Conservation (phyloP, 164 flowering plant species). For the Sedum album region DNA sequence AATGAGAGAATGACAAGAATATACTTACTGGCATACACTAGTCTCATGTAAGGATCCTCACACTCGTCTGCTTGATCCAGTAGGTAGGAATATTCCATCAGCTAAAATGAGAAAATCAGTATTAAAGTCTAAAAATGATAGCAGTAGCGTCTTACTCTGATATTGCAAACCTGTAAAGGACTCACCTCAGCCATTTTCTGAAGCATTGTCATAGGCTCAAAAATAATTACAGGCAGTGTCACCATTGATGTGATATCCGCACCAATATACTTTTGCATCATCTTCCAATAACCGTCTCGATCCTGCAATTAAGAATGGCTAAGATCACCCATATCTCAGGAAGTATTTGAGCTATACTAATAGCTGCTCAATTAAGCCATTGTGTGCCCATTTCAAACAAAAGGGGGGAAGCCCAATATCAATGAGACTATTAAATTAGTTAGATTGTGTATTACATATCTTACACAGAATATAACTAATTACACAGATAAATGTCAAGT, state of each 20-base stretch:
- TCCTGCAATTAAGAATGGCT: not conserved
- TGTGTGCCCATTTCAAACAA: no score
- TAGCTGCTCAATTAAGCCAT: not conserved
- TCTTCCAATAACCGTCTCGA: not conserved
- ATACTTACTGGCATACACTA: not conserved
- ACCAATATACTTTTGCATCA: slow-evolving; percentile 3
- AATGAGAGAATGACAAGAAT: not conserved
- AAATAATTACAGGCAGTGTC: not conserved
- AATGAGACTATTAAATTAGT: no score
- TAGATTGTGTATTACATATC: not conserved
- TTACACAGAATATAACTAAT: not conserved
- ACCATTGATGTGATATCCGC: not conserved
- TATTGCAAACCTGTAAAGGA: not conserved
- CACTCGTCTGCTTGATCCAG: not conserved
- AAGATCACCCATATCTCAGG: no score
- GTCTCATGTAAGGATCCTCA: slow-evolving; percentile 1
- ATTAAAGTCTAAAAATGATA: not conserved
- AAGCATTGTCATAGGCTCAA: slow-evolving; percentile 2
- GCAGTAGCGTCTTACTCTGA: not conserved
- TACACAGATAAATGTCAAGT: not conserved
- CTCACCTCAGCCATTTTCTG: slow-evolving; percentile 3
- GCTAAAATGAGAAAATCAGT: not conserved
- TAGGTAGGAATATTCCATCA: slow-evolving; percentile 1
- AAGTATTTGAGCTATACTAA: not conserved
- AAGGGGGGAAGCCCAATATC: no score